Evolutionary conservation across 805 yeast species (phyloP), one percentile per base, ranked within the genome.

Genomic region (Metahyphopichia silvanorum): DNA sequence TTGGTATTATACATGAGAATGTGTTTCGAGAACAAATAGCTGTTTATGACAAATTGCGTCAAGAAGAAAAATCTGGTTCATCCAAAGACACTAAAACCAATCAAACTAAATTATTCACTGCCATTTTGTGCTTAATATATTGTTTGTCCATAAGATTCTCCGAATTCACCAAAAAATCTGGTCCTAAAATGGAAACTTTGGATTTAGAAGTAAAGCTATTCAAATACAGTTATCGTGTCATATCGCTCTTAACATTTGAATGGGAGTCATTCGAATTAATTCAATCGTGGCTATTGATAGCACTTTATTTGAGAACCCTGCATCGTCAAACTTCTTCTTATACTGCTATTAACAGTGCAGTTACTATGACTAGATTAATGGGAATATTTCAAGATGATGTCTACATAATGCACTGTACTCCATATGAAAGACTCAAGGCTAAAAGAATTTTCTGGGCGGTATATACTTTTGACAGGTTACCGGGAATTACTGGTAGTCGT

Each of bases 361-460:
- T 60, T 6, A 48, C 44, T 16, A 63, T 64, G 66, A 47, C 61
- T 18, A 53, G 59, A 12, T 42, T 58, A 4, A 65, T 66, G 71
- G 71, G 69, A 6, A 36, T 63, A 12, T 53, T 56, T 9, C 50
- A 51, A 32, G 37, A 43, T 4, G 32, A 37, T 14, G 44, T 46
- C 3, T 46, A 40, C 17, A 31, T 39, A n/a, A 24, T 49, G 15
- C 32, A 40, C 27, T 29, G 63, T 40, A 49, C 64, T 6, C 49
- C 57, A 4, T 66, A 66, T 46, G 80, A 76, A 39, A 47, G 43
- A 13, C 36, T 64, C 9, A 77, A 77, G 44, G 68, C 75, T 1
- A 60, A 60, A 42, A 57, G 82, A 30, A 65, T 77, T 1, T 79
- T 74, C 46, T 77, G 80, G 77, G 40, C 68, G 14, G 73, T 71